phyloP scores from a whole-genome alignment of 75 land plant species.

The Cryptomeria japonica region DNA sequence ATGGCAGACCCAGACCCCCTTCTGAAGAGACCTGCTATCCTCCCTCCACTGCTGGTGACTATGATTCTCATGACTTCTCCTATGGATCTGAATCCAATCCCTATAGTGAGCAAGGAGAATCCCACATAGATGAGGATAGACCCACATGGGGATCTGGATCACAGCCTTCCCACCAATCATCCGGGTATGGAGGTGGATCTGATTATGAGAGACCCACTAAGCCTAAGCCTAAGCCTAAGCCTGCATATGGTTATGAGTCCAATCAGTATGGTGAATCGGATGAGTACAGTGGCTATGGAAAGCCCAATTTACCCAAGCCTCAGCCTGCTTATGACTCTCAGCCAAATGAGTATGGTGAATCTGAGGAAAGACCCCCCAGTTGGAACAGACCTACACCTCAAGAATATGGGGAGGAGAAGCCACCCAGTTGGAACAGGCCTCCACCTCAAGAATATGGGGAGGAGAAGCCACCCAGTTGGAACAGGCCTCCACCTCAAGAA shows the following conservation, averaged over 20 bases:
- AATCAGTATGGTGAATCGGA: background rate
- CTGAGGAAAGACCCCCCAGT: background rate
- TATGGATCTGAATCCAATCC: slow-evolving; percentile 10
- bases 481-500: background rate
- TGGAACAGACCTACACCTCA: background rate
- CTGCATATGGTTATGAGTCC: background rate
- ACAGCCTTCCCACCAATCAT: background rate
- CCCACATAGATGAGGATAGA: background rate
- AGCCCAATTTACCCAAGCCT: background rate
- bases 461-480: background rate
- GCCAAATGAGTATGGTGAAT: background rate
- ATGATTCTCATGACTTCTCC: background rate
- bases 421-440: background rate
- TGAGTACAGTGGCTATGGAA: background rate
- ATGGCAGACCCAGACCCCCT: slow-evolving; percentile 7
- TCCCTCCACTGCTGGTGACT: background rate
- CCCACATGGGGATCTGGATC: slow-evolving; percentile 9
- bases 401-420: background rate
- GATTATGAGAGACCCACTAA: background rate
- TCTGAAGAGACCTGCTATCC: slow-evolving; percentile 19
- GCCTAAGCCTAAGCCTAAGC: slow-evolving; percentile 9
- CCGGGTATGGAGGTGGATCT: no score
- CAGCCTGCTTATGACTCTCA: background rate
- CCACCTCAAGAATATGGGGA: background rate
- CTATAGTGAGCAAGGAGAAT: background rate